Conservation (phyloP, 2,329 filamentous ascomycete species). For the Drechslerella dactyloides region DNA sequence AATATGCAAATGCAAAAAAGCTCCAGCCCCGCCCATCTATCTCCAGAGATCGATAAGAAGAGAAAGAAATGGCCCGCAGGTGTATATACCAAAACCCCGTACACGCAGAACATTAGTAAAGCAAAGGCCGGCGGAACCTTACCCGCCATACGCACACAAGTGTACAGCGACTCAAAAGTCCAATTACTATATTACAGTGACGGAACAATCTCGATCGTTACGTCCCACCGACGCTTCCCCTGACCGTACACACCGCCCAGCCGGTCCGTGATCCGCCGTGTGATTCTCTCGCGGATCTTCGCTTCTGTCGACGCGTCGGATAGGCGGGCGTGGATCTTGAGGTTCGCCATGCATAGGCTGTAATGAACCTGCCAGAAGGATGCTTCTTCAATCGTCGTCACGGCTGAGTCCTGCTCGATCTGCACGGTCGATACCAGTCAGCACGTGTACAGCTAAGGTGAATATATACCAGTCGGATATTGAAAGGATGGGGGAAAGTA, state of each 20-base stretch:
- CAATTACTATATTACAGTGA: constrained; percentile 10
- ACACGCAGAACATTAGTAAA: too few relatives aligned
- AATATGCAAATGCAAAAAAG: too few relatives aligned
- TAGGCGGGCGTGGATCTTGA: constrained; percentile 74
- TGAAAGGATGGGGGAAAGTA: not conserved
- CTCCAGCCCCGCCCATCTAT: too few relatives aligned
- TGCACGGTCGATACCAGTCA: constrained; percentile 57
- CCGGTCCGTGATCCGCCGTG: constrained; percentile 79
- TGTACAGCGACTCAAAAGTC: too few relatives aligned
- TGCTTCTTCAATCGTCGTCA: constrained; percentile 82
- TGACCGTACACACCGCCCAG: constrained; percentile 86
- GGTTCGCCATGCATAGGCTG: constrained; percentile 90
- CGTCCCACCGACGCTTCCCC: constrained; percentile 85
- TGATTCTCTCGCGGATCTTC: constrained; percentile 76
- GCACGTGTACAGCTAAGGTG: not conserved
- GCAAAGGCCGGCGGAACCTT: too few relatives aligned
- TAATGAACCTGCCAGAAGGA: constrained; percentile 99
- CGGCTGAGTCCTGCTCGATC: constrained; percentile 78
- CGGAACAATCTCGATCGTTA: constrained; percentile 77
- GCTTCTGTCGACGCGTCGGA: constrained; percentile 75
- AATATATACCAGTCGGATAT: not conserved
- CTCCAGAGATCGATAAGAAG: too few relatives aligned
- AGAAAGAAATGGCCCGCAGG: too few relatives aligned
- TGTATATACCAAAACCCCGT: too few relatives aligned
- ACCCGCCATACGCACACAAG: too few relatives aligned